phyloP scores from a whole-genome alignment of 2,329 filamentous ascomycete species.

The Talaromyces sp. region DNA sequence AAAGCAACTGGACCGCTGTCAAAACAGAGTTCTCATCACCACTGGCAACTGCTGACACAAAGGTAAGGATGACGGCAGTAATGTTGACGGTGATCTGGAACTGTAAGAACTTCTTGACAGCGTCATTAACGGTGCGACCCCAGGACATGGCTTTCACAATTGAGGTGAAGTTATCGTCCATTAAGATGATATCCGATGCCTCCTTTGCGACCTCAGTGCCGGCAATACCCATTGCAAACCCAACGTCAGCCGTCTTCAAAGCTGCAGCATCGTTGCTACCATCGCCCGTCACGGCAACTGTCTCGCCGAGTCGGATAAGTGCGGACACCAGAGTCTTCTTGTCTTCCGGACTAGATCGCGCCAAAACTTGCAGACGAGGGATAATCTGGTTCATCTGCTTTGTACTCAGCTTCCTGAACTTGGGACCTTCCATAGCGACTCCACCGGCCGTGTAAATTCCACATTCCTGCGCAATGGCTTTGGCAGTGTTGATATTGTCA shows the following conservation, averaged over 20 bases:
- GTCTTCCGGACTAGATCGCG: constrained; percentile 71
- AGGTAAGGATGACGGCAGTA: constrained; percentile 63
- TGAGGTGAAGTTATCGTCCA: constrained; percentile 86
- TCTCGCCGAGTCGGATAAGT: constrained; percentile 70
- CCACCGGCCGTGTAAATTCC: constrained; percentile 68
- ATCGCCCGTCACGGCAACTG: constrained; percentile 78
- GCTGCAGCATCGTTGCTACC: constrained; percentile 82
- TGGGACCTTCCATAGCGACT: constrained; percentile 72
- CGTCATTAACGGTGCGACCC: constrained; percentile 74
- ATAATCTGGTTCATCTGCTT: constrained; percentile 65
- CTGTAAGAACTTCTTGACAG: constrained; percentile 68
- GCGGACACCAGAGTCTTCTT: constrained; percentile 70
- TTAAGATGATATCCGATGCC: constrained; percentile 78
- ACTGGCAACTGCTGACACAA: constrained; percentile 60
- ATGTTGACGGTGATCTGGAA: constrained; percentile 59
- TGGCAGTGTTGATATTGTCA: constrained; percentile 75
- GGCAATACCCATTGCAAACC: constrained; percentile 81
- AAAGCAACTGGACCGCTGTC: constrained; percentile 64
- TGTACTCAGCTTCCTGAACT: constrained; percentile 69
- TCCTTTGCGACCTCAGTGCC: constrained; percentile 83
- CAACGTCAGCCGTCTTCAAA: constrained; percentile 75
- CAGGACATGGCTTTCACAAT: constrained; percentile 80
- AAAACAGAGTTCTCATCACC: constrained; percentile 57
- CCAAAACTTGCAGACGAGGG: constrained; percentile 67
- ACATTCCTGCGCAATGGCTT: constrained; percentile 75